Percentiles rank a stretch among this genome's conserved stretches.
phyloP scores from a whole-genome alignment of 495 filamentous ascomycete genomes.

The Aspergillus taichungensis region DNA sequence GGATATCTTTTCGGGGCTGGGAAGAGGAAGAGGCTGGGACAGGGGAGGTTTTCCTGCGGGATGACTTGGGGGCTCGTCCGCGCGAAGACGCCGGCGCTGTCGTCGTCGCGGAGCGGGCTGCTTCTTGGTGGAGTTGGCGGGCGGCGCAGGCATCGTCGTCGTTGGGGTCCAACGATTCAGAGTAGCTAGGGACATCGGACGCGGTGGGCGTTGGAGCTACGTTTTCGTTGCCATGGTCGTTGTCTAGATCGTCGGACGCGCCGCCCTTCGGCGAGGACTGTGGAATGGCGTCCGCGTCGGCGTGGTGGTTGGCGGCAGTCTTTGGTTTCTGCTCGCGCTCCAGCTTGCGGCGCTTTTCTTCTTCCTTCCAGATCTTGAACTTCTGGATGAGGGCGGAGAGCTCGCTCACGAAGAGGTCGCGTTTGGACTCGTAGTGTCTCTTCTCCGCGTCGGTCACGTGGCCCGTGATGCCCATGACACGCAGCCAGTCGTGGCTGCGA shows the following conservation, averaged over 20 bases:
- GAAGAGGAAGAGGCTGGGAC: neutral
- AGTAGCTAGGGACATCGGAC: slow-evolving; percentile 32
- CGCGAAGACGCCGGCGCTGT: slow-evolving; percentile 7
- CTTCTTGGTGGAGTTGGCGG: slow-evolving; percentile 63
- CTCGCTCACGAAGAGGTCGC: slow-evolving; percentile 72
- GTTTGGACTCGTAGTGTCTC: slow-evolving; percentile 78
- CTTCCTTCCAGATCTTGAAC: slow-evolving; percentile 77
- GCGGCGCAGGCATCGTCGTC: slow-evolving; percentile 69
- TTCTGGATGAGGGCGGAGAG: slow-evolving; percentile 75
- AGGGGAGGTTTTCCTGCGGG: slow-evolving; percentile 5
- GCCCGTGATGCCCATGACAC: slow-evolving; percentile 83
- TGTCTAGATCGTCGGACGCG: slow-evolving; percentile 15
- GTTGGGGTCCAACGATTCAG: slow-evolving; percentile 50
- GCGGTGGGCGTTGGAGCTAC: slow-evolving; percentile 10
- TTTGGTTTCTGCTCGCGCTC: slow-evolving; percentile 53
- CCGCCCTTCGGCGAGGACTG: slow-evolving; percentile 2
- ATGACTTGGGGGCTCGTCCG: slow-evolving; percentile 8
- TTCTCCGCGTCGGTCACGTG: slow-evolving; percentile 66
- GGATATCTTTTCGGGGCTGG: slow-evolving; percentile 25
- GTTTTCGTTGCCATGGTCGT: slow-evolving; percentile 10
- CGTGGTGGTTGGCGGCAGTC: neutral
- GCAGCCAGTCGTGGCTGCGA: slow-evolving; percentile 86
- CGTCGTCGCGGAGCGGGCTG: slow-evolving; percentile 36
- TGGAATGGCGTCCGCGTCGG: neutral
- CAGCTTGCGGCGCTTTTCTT: slow-evolving; percentile 72